A percentile compares a stretch with the other conserved stretches of the same genome.
Evolutionary conservation across 441 rosid species (phyloP).

Genomic region (Arabidopsis lyrata): DNA sequence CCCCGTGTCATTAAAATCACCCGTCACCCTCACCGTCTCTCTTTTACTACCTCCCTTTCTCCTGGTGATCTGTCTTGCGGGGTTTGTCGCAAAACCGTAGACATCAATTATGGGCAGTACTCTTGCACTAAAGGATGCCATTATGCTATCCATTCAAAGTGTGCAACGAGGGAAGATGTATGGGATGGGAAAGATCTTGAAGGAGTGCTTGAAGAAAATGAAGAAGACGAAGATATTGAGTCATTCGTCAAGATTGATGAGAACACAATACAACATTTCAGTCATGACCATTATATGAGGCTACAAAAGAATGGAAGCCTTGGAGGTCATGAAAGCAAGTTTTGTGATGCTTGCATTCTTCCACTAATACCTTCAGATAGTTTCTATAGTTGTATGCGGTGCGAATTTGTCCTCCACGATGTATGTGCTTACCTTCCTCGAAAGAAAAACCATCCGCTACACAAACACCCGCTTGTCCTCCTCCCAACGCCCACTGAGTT

Average conservation of each 20-base stretch:
- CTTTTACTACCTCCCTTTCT: conserved; percentile 4
- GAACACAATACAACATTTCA: conserved; percentile 31
- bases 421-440: conserved; percentile 9
- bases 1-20: conserved; percentile 28
- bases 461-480: conserved; percentile 7
- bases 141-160: conserved; percentile 21
- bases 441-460: background rate
- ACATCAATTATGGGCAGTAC: conserved; percentile 11
- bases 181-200: conserved; percentile 35
- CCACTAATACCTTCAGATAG: background rate
- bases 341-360: conserved; percentile 14
- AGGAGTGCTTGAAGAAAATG: conserved; percentile 11
- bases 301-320: background rate
- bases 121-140: conserved; percentile 15
- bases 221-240: background rate
- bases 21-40: conserved; percentile 24
- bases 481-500: background rate
- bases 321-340: background rate
- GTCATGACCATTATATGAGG: background rate
- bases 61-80: conserved; percentile 16
- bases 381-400: background rate
- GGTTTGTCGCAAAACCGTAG: conserved; percentile 15
- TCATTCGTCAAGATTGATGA: conserved; percentile 29
- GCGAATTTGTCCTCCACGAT: background rate
- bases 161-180: conserved; percentile 14